phyloP scores from a whole-genome alignment of 2,329 filamentous ascomycete species.

The Zopfia rhizophila region DNA sequence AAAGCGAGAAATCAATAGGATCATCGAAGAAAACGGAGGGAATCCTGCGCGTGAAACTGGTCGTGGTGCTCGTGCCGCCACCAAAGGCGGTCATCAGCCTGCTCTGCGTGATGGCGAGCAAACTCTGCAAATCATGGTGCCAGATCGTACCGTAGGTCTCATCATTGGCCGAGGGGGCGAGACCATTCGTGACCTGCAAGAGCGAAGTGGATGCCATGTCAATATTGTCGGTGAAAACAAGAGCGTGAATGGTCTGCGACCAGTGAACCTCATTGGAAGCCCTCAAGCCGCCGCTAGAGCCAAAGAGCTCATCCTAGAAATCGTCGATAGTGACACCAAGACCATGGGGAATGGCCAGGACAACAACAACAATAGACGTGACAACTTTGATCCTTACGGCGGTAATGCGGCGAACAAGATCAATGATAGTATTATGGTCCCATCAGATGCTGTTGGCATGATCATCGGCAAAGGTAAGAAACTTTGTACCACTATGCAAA shows the following conservation, averaged over 20 bases:
- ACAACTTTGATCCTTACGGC: conserved; percentile 52
- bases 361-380: conserved; percentile 42
- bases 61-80: conserved; percentile 52
- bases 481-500: neutral
- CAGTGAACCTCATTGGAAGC: conserved; percentile 89
- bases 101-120: conserved; percentile 82
- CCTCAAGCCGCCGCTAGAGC: conserved; percentile 78
- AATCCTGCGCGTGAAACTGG: conserved; percentile 53
- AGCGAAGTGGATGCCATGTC: conserved; percentile 91
- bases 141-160: conserved; percentile 88
- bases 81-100: conserved; percentile 52
- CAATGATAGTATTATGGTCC: conserved; percentile 85
- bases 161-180: conserved; percentile 95
- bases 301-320: conserved; percentile 90
- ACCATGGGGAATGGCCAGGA: conserved; percentile 49
- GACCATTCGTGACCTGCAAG: conserved; percentile 91
- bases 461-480: conserved; percentile 83
- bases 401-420: conserved; percentile 67
- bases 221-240: conserved; percentile 95
- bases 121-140: conserved; percentile 92
- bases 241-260: conserved; percentile 87
- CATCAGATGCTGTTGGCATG: conserved; percentile 93
- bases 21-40: conserved; percentile 86
- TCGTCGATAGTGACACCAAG: conserved; percentile 89
- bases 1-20: conserved; percentile 83